phyloP scores from a whole-genome alignment of 177 flowering plant species.

The Vitis hybrid region DNA sequence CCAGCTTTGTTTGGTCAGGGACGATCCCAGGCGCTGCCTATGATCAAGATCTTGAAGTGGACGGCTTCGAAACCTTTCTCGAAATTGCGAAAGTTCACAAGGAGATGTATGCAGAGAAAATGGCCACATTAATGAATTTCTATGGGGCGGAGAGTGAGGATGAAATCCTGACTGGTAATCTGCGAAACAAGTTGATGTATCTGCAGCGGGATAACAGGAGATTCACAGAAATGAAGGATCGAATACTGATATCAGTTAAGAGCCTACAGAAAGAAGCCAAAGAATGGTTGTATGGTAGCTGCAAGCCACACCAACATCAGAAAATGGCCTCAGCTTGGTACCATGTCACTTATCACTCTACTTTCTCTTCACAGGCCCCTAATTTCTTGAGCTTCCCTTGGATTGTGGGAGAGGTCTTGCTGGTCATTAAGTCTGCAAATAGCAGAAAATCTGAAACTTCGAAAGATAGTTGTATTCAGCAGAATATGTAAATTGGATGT shows the following conservation, averaged over 20 bases:
- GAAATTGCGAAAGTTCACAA: constrained; percentile 51
- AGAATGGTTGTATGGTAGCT: constrained; percentile 64
- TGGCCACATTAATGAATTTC: constrained; percentile 54
- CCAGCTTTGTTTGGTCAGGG: constrained; percentile 28
- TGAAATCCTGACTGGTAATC: constrained; percentile 79
- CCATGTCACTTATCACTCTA: constrained; percentile 76
- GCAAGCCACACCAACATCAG: constrained; percentile 31
- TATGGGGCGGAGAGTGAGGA: constrained; percentile 68
- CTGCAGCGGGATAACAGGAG: constrained; percentile 70
- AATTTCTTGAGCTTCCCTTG: constrained; percentile 84
- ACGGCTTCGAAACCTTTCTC: constrained; percentile 62
- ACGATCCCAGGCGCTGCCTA: constrained; percentile 35
- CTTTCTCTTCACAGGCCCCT: constrained; percentile 20
- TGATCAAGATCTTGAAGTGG: constrained; percentile 67
- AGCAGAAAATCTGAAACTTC: neutral
- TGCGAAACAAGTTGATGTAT: constrained; percentile 41
- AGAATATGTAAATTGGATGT: too few species aligned
- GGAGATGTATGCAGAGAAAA: constrained; percentile 53
- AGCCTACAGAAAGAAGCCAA: constrained; percentile 59
- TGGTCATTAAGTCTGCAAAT: constrained; percentile 48
- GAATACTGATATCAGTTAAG: constrained; percentile 56
- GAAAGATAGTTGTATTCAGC: too few species aligned
- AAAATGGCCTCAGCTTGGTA: constrained; percentile 91
- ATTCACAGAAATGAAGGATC: constrained; percentile 74
- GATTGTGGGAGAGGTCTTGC: constrained; percentile 65